Evolutionary conservation across 148 eudicot genomes (phyloP), one percentile per base, ranked within the genome.

Genomic region (Chenopodium quinoa): DNA sequence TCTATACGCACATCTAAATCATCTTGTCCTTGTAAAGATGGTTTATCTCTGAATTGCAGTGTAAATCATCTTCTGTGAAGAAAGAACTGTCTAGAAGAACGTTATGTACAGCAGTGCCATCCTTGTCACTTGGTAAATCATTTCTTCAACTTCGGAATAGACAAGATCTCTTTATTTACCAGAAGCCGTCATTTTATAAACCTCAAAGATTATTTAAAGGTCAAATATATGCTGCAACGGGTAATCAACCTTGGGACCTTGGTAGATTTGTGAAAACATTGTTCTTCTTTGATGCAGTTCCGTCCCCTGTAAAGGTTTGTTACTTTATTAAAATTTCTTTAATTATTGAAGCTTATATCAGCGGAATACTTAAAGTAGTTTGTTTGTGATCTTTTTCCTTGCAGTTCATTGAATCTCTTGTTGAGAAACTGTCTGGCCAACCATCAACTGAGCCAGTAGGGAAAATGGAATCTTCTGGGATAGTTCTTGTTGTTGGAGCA

Each of bases 201-300:
- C 69, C 86, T 78, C 84, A 84, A 85, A 92, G 89, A 88, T 88
- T 90, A 37, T 50, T 77, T 78, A 91, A 83, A 85, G 82, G 89
- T 72, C 67, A 27, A 60, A 85, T 92, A 84, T 82, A 73, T 69
- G 88, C 94, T 16, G 89, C 92, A 86, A 85, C 86, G 86, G 92
- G 87, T 73, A 91, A 83, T 77, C 95, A 92, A 89, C 90, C 98
- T 69, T 96, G 99, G 99, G 99, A 96, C 78, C 77, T 96, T 29
- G 98, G 97, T 52, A 90, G 99, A 89, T 96, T 96, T 86, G 62
- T 92, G 44, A 91, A 79, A 87, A 96, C 99, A 68, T 85, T 96
- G 83, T 96, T 82, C 88, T 96, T 96, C 80, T 96, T 94, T 90
- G 92, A 94, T 72, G 97, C 94, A 62, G 89, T 89, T 86, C 99